Base-by-base conservation (phyloP, 2,329 filamentous ascomycete species). In the Calonectria montana region DNA sequence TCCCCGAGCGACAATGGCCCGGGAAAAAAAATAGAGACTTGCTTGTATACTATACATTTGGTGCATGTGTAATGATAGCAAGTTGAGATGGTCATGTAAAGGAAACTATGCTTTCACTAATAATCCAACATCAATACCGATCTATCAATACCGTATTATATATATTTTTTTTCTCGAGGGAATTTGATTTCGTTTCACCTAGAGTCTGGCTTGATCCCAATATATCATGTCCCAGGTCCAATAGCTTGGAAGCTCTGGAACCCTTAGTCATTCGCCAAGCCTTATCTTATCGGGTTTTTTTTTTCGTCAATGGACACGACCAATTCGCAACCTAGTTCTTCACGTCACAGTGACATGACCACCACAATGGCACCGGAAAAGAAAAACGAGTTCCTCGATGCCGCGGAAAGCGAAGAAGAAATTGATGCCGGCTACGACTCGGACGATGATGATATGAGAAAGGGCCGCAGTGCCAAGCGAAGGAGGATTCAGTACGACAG, bases 311-410 rank as follows among this genome's bases (percentile, higher is more conserved):
- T 35, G n/a, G 13, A 57, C 53, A 31, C 27, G n/a, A n/a, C n/a
- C 53, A 37, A 16, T 57, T 37, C 31, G 29, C n/a, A 21, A 12
- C 27, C 9, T 16, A 35, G 7, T 23, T 8, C 29, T 37, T 16
- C 10, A 23, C 13, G n/a, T 21, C 23, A n/a, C 8, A 37, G 37
- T n/a, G 39, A 53, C 67, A 43, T 67, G 39, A 64, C 70, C 65
- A 59, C 47, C 50, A 53, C 65, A 41, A 95, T 95, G 93, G 83
- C 91, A 1, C 86, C 90, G 47, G 89, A 92, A 79, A 94, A 93
- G 80, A 89, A 89, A 76, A 95, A 95, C 81, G 89, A 94, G 65
- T 96, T 93, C 78, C 88, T 96, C 35, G 91, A 92, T 74, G 86
- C 84, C 2, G 81, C 79, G 3, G 87, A 90, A 21, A 92, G 91